Evolutionary conservation across 2,329 filamentous ascomycete genomes (phyloP), one percentile per base, ranked within the genome.

Genomic region (Trichothecium roseum): DNA sequence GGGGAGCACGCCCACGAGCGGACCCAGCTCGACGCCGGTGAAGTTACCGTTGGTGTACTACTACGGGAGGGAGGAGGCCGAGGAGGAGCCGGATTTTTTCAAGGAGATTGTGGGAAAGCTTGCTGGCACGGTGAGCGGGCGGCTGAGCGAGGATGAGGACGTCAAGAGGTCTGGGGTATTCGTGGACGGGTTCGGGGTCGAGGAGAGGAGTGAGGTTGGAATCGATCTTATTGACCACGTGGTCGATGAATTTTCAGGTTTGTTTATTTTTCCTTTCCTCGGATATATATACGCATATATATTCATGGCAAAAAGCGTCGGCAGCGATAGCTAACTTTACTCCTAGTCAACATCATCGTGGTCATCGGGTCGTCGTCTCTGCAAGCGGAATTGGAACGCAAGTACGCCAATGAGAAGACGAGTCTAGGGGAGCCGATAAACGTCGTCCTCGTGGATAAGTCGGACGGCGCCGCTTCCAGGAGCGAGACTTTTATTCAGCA

Each of bases 11-110:
- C 88, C 89, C 0, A 94, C 88, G 48, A 93, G 84, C 45, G 91
- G 89, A 0, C 88, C 91, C 1, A 91, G 82, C 46, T 74, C 79
- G 1, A 78, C 94, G 14, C 88, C 89, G 0, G 85, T 94, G 35
- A 96, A 95, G 64, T 68, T 94, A 47, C 91, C 91, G 5, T 63
- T 98, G 36, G 86, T 89, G 18, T 94, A 94, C 54, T 85, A 87
- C 57, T 94, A 84, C 55, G 89, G 91, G 13, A 66, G 82, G 42
- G 69, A 74, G 35, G 77, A 69, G 42, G 74, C 85, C 1, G 80
- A 86, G 46, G 82, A 86, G 34, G 82, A 86, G 41, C 68, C 73
- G 1, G 71, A 66, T 24, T 61, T 89, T 30, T 96, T 83, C 62
- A 81, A 77, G 50, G 72, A 79, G 10, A 62, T 95, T 41, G 64